Percentiles rank a stretch among this genome's conserved stretches.
These are phyloP conservation scores for Fistulinella cinereoalba DNA, from an alignment of 1,284 basidiomycete genomes.

Conservation along the genomic window DNA sequence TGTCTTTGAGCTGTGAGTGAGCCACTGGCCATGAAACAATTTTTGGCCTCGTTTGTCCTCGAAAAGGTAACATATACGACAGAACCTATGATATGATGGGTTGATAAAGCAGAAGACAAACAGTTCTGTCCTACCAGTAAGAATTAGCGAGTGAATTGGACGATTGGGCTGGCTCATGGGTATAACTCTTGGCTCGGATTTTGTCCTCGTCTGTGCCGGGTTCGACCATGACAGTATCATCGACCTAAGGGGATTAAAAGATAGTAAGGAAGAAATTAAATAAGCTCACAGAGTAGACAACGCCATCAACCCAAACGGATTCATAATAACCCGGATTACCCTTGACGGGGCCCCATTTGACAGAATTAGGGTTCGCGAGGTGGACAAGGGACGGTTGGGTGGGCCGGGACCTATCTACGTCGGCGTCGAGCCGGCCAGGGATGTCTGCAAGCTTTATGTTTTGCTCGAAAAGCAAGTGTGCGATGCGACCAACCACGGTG, in stretches of 20 bases:
- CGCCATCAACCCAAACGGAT: slow-evolving; percentile 53
- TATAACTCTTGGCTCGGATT: slow-evolving; percentile 36
- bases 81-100: slow-evolving; percentile 48
- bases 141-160: slow-evolving; percentile 47
- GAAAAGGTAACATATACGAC: slow-evolving; percentile 58
- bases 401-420: slow-evolving; percentile 25
- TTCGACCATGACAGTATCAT: slow-evolving; percentile 59
- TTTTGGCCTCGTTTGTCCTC: slow-evolving; percentile 40
- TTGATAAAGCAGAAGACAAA: background rate
- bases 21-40: slow-evolving; percentile 65
- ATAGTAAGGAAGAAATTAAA: background rate
- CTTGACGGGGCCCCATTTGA: slow-evolving; percentile 46
- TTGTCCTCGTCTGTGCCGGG: slow-evolving; percentile 46
- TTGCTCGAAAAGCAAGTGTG: slow-evolving; percentile 47
- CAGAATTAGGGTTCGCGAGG: slow-evolving; percentile 42
- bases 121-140: slow-evolving; percentile 44
- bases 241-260: slow-evolving; percentile 40
- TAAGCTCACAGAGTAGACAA: slow-evolving; percentile 47
- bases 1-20: slow-evolving; percentile 61
- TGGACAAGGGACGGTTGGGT: slow-evolving; percentile 36
- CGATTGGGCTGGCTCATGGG: slow-evolving; percentile 38
- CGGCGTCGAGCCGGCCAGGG: slow-evolving; percentile 21
- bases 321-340: slow-evolving; percentile 37
- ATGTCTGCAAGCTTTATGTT: slow-evolving; percentile 39
- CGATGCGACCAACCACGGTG: slow-evolving; percentile 44